phyloP scores from a whole-genome alignment of 2,329 filamentous ascomycete species.

The Ascocoryne sarcoides region DNA sequence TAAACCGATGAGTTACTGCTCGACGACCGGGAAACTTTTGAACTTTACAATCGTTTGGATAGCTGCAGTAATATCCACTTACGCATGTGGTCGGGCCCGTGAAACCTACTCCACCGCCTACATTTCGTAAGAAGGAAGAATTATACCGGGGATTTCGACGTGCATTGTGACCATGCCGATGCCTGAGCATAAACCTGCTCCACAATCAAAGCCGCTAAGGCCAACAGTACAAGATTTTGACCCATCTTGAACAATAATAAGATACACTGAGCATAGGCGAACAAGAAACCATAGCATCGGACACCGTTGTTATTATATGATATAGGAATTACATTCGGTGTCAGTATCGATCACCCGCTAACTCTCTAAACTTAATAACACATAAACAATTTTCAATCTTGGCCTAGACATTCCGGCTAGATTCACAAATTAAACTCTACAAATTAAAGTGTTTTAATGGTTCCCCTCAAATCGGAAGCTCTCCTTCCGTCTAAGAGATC shows the following conservation, averaged over 20 bases:
- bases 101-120: not conserved
- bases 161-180: not conserved
- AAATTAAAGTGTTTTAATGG: not conserved
- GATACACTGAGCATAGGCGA: not conserved
- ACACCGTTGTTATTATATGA: not conserved
- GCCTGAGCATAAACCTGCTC: not conserved
- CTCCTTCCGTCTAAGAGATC: no score
- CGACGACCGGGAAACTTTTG: not conserved
- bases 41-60: constrained; percentile 5
- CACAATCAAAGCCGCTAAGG: not conserved
- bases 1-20: not conserved
- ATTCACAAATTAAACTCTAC: not conserved
- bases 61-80: constrained; percentile 4
- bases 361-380: not conserved
- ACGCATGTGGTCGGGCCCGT: constrained; percentile 5
- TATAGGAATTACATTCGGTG: not conserved
- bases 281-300: not conserved
- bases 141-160: not conserved
- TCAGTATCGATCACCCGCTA: not conserved
- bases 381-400: no score
- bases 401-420: not conserved
- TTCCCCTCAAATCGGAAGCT: no score
- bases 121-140: not conserved
- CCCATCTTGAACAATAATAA: not conserved
- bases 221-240: not conserved